Evolutionary conservation across 2,329 filamentous ascomycete species (phyloP), one percentile per base, ranked within the genome.

Genomic region (Sclerotinia spermophila): DNA sequence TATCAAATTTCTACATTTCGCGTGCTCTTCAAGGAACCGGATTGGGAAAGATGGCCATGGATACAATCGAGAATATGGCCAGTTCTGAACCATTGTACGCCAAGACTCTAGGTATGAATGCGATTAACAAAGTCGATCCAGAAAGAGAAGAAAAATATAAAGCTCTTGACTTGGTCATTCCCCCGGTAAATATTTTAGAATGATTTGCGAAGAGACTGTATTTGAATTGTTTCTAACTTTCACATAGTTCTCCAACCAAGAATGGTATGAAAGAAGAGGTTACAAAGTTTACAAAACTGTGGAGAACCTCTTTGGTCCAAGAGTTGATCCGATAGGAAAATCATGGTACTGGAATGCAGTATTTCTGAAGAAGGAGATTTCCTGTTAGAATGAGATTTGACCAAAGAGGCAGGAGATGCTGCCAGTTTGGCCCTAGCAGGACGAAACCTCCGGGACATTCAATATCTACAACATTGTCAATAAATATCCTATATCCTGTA

Each of bases 241-340:
- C 58, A 7, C 53, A n/a, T 65, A 77, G 75, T 71, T 77, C 58
- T 72, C 70, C 17, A 76, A 73, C 51, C 74, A 77, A 55, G 72
- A 73, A 24, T 78, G 76, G 77, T 78, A 78, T 73, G 71, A 70
- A 45, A 73, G 76, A 48, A 73, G 76, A 35, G 76, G 75, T 7
- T 78, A 77, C 72, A 33, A 74, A 51, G 62, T 71, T 24, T 75
- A 71, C 68, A 71, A 72, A 24, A 17, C 24, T n/a, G 64, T 71
- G 15, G 69, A 74, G 11, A 73, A 72, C 15, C 55, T 59, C 1
- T 74, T 71, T 42, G 51, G 64, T 8, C 71, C 68, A 19, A 67
- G 71, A 27, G 65, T 60, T 45, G 75, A 76, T 61, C 42, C 53
- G 10, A 73, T 48, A 4, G 75, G 75, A 15, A 75, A 71, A 53